These are phyloP conservation scores for Populus nigra DNA, from an alignment of 345 rosid species.

Conservation along the genomic window DNA sequence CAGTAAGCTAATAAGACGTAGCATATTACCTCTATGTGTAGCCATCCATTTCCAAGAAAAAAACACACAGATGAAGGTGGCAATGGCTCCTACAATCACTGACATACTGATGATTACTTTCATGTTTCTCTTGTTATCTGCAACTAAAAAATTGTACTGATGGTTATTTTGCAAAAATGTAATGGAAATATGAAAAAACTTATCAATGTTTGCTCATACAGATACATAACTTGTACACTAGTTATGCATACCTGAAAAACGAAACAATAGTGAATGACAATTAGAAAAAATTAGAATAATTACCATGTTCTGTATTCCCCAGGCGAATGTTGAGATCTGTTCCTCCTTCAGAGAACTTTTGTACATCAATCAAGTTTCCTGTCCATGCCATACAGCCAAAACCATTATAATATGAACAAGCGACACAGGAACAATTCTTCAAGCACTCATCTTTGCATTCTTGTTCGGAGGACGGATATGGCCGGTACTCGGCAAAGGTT, in stretches of 20 bases:
- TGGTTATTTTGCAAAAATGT: background rate
- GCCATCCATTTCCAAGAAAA: background rate
- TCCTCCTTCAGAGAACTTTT: conserved; percentile 10
- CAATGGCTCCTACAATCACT: background rate
- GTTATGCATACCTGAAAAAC: no score
- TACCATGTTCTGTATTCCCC: conserved; percentile 6
- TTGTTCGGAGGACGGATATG: no score
- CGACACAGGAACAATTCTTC: conserved; percentile 8
- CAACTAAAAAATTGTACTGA: background rate
- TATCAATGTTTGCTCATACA: no score
- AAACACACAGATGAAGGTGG: background rate
- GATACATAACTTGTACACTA: no score
- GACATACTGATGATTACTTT: background rate
- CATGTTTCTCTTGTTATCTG: background rate
- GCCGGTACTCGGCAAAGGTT: no score
- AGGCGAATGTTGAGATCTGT: conserved; percentile 15
- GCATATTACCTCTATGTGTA: background rate
- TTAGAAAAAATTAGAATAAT: background rate
- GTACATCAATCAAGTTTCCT: conserved; percentile 17
- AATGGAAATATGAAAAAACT: background rate
- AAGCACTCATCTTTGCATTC: no score
- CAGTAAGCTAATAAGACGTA: background rate
- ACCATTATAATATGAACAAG: conserved; percentile 12
- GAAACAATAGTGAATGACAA: background rate
- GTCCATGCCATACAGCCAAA: conserved; percentile 17